These are phyloP conservation scores for Venustampulla echinocandica DNA, from an alignment of 495 filamentous ascomycete genomes.

Conservation along the genomic window DNA sequence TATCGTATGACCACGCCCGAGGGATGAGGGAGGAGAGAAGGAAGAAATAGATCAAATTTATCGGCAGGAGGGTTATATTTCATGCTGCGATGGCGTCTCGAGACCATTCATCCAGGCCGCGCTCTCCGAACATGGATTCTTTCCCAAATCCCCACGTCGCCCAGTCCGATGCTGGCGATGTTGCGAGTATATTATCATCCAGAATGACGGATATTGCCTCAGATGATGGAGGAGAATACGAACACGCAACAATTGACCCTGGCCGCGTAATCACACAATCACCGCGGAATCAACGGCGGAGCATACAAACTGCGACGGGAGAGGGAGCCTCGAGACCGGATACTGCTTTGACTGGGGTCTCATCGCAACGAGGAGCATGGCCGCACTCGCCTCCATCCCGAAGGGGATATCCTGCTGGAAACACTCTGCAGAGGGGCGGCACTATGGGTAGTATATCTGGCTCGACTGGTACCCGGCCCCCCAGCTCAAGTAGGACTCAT, in stretches of 20 bases:
- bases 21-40: slow-evolving; percentile 8
- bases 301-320: slow-evolving; percentile 21
- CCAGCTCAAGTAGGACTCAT: slow-evolving; percentile 70
- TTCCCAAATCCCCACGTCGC: slow-evolving; percentile 33
- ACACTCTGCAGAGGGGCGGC: slow-evolving; percentile 13
- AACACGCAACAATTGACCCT: slow-evolving; percentile 25
- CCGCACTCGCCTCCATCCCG: slow-evolving; percentile 40
- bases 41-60: slow-evolving; percentile 3
- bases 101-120: slow-evolving; percentile 25
- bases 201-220: slow-evolving; percentile 73
- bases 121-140: slow-evolving; percentile 28
- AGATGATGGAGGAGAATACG: slow-evolving; percentile 32
- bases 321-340: slow-evolving; percentile 28
- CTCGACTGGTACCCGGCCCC: slow-evolving; percentile 41
- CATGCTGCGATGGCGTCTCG: slow-evolving; percentile 17
- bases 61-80: slow-evolving; percentile 26
- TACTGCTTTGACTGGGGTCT: slow-evolving; percentile 36
- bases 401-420: slow-evolving; percentile 17
- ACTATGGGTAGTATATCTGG: slow-evolving; percentile 29
- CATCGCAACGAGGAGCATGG: slow-evolving; percentile 40
- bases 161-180: slow-evolving; percentile 24
- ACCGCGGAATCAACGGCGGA: slow-evolving; percentile 19
- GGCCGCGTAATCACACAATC: slow-evolving; percentile 21
- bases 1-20: slow-evolving; percentile 11
- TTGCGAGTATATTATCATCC: slow-evolving; percentile 68